Conservation (phyloP, 2,329 filamentous ascomycete genomes). For the Colletotrichum echinochloae region DNA sequence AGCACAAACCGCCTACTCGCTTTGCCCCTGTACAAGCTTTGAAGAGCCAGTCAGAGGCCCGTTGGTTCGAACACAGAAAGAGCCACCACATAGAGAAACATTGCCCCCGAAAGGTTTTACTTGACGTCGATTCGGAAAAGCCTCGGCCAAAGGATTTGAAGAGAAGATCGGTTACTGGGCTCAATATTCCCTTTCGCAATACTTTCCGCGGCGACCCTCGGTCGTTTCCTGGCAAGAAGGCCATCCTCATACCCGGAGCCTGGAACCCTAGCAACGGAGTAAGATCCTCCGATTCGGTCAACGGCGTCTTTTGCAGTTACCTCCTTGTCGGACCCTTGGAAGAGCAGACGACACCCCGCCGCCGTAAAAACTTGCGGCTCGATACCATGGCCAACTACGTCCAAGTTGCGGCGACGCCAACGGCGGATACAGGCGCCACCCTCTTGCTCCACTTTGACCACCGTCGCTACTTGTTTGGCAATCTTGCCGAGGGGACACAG, state of each 20-base stretch:
- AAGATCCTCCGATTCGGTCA: too few relatives aligned
- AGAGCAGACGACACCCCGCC: background rate
- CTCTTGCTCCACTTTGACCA: conserved; percentile 84
- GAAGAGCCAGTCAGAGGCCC: background rate
- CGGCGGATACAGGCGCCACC: conserved; percentile 87
- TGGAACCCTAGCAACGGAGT: background rate
- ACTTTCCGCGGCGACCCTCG: conserved; percentile 7
- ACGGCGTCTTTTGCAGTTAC: background rate
- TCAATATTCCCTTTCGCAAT: too few relatives aligned
- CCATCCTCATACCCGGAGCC: background rate
- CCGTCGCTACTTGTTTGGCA: conserved; percentile 87
- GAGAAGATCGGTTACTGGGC: background rate
- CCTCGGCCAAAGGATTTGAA: background rate
- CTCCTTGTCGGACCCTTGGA: background rate
- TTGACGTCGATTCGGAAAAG: background rate
- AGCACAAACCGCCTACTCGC: background rate
- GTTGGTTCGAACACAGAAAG: too few relatives aligned
- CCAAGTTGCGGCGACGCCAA: conserved; percentile 84
- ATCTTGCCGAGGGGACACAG: conserved; percentile 86
- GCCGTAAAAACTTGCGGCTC: background rate
- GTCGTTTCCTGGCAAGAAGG: conserved; percentile 7
- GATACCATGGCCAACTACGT: conserved; percentile 78
- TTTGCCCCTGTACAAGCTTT: background rate
- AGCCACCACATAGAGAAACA: too few relatives aligned
- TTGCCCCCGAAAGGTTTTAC: background rate